These are phyloP conservation scores for Collybia nuda DNA, from an alignment of 768 basidiomycete species.

Conservation along the genomic window DNA sequence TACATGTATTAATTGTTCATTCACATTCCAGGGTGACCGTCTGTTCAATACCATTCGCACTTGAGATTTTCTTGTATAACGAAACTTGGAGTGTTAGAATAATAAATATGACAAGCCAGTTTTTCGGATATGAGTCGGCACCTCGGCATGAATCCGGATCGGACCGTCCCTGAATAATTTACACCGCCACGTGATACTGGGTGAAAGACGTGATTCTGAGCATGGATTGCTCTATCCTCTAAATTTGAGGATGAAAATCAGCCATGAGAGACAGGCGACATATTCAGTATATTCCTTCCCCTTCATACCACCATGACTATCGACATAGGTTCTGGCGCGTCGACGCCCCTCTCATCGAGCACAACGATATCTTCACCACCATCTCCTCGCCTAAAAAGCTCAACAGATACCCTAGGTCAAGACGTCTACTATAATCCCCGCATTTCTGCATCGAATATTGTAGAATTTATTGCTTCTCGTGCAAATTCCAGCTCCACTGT, in stretches of 20 bases:
- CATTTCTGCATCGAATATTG: slow-evolving; percentile 55
- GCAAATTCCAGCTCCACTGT: slow-evolving; percentile 58
- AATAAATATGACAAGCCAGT: too few species aligned
- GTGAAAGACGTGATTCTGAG: slow-evolving; percentile 43
- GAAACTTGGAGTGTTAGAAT: neutral
- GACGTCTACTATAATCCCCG: slow-evolving; percentile 41
- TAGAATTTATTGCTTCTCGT: slow-evolving; percentile 70
- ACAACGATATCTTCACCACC: slow-evolving; percentile 38
- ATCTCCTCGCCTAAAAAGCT: slow-evolving; percentile 28
- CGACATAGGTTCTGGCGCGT: slow-evolving; percentile 30
- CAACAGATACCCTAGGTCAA: slow-evolving; percentile 19
- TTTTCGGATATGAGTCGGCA: too few species aligned
- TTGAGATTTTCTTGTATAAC: slow-evolving; percentile 15
- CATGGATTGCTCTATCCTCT: slow-evolving; percentile 34
- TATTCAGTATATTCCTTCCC: neutral
- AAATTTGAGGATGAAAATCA: slow-evolving; percentile 15
- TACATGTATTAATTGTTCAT: neutral
- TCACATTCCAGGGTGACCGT: slow-evolving; percentile 74
- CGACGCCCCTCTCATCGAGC: slow-evolving; percentile 39
- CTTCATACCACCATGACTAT: slow-evolving; percentile 10
- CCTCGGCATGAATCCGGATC: too few species aligned
- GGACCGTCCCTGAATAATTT: neutral
- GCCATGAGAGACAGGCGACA: slow-evolving; percentile 7
- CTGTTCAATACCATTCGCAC: slow-evolving; percentile 71
- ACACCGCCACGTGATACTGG: slow-evolving; percentile 13